These are phyloP conservation scores for Lignosus rhinocerotis DNA, from an alignment of 1,284 basidiomycete species.

Conservation along the genomic window DNA sequence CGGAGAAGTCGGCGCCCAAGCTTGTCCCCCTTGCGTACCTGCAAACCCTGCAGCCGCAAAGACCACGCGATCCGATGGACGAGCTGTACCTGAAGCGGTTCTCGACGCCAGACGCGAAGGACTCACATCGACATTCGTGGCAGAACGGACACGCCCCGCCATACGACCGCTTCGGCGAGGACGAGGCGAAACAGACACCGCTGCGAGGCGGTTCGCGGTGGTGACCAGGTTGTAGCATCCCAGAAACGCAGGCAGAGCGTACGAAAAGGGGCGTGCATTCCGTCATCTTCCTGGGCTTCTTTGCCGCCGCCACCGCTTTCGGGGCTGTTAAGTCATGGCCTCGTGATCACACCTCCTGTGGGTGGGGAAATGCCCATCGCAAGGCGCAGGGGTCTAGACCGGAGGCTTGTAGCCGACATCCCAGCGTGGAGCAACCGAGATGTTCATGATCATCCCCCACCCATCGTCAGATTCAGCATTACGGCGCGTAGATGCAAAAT, in stretches of 20 bases:
- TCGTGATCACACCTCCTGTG: slow-evolving; percentile 4
- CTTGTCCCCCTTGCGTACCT: slow-evolving; percentile 35
- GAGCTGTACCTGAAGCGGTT: slow-evolving; percentile 31
- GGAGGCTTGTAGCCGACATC: background rate
- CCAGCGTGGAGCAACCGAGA: background rate
- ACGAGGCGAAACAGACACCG: slow-evolving; percentile 20
- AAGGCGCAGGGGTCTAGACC: slow-evolving; percentile 14
- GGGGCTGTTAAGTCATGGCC: background rate
- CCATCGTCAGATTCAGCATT: background rate
- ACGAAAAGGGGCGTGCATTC: slow-evolving; percentile 14
- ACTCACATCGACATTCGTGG: slow-evolving; percentile 18
- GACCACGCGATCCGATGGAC: slow-evolving; percentile 31
- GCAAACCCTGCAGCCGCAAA: slow-evolving; percentile 26
- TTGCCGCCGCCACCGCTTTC: background rate
- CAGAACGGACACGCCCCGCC: slow-evolving; percentile 3
- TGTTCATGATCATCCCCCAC: background rate
- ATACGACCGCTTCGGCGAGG: slow-evolving; percentile 18
- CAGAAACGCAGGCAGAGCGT: background rate
- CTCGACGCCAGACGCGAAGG: slow-evolving; percentile 21
- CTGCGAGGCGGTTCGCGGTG: slow-evolving; percentile 18
- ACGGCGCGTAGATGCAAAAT: background rate
- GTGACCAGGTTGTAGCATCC: slow-evolving; percentile 6
- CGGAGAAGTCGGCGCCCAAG: slow-evolving; percentile 15
- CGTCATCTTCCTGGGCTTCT: slow-evolving; percentile 11
- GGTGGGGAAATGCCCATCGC: background rate